phyloP scores from a whole-genome alignment of 2,329 filamentous ascomycete species.

The Penicillium sp. region DNA sequence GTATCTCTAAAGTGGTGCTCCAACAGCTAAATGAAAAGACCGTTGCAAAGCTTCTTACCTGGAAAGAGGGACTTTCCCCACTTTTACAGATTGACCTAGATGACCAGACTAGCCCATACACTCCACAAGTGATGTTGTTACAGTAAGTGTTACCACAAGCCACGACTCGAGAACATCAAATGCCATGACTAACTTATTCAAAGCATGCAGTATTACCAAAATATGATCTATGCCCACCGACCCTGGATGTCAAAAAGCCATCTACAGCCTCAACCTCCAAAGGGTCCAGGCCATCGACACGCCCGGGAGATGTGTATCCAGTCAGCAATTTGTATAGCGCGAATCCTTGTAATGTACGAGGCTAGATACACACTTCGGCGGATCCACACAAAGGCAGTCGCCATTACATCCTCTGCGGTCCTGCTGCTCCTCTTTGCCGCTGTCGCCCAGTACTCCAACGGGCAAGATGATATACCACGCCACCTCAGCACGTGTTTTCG shows the following conservation, averaged over 20 bases:
- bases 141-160: neutral
- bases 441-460: slow-evolving; percentile 18
- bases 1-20: slow-evolving; percentile 19
- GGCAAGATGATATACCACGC: slow-evolving; percentile 13
- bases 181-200: neutral
- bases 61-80: slow-evolving; percentile 23
- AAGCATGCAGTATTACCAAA: neutral
- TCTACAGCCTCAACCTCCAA: slow-evolving; percentile 38
- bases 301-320: neutral
- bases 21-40: slow-evolving; percentile 19
- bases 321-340: neutral
- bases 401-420: neutral
- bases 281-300: slow-evolving; percentile 28
- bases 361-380: neutral
- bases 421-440: neutral
- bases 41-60: slow-evolving; percentile 16
- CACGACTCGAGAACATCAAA: neutral
- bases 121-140: slow-evolving; percentile 20
- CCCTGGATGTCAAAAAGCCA: neutral
- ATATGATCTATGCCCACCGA: neutral
- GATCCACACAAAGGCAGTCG: neutral
- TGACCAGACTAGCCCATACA: slow-evolving; percentile 9
- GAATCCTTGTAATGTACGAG: neutral
- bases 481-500: neutral
- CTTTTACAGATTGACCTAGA: slow-evolving; percentile 23